Evolutionary conservation across 2,329 filamentous ascomycete species (phyloP), one percentile per base, ranked within the genome.

Genomic region (Cercospora citrullina): DNA sequence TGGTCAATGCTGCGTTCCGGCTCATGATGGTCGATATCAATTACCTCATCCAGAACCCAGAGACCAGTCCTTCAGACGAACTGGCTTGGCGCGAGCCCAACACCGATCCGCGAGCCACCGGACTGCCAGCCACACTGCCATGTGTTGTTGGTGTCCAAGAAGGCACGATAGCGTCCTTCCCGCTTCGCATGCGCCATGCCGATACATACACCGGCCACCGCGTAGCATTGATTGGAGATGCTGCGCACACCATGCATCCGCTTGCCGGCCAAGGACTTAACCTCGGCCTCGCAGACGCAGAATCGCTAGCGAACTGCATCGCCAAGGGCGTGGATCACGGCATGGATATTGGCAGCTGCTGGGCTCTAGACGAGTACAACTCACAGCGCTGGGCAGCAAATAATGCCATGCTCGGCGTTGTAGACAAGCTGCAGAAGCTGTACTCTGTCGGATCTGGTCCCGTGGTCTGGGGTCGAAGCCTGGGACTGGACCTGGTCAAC

Each of bases 201-300:
- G 92, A 96, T 76, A 93, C 92, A 1, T 99, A 99, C 77, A 91
- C 92, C 51, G 91, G 89, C 45, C 93, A 97, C 75, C 90, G 95
- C n/a, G 84, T 97, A 8, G 95, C 94, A 0, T 87, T 99, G 1
- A 88, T 99, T 39, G 95, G 95, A 69, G 95, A 99, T 72, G 95
- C 95, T 1, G 95, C 95, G 7, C 95, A 99, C 79, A 96, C 94
- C 1, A 89, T 97, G 72, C 95, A 99, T 79, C 95, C 95, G 0
- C 89, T 99, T 4, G 95, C 93, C 1, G 95, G 95, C 0, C 95
- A 98, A 80, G 95, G 95, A 1, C 84, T 99, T 14, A 99, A 99
- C 77, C 91, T 96, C 75, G 95, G 95, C 1, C 90, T 98, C 71
- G 93, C 89, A 18, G 95, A 99, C 77, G 91, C 95, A 0, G 89